Conservation (phyloP, 768 basidiomycete genomes). For the Collybiopsis luxurians region DNA sequence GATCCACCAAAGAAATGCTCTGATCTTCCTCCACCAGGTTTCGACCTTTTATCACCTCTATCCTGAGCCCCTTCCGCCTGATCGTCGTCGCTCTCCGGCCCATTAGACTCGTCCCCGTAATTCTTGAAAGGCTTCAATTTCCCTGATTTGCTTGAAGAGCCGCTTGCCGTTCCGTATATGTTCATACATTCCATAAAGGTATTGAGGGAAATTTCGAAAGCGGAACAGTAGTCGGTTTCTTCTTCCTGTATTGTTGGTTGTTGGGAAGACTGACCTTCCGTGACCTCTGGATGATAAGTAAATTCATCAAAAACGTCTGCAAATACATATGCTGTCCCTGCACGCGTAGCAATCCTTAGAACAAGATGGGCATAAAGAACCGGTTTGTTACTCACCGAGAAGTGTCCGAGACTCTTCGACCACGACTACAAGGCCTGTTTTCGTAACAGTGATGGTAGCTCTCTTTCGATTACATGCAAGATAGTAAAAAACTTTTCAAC, state of each 20-base stretch:
- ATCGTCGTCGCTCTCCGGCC: constrained; percentile 34
- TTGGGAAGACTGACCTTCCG: constrained; percentile 21
- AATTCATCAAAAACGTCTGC: constrained; percentile 79
- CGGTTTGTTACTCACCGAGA: constrained; percentile 50
- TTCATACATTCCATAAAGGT: constrained; percentile 89
- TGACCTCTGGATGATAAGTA: constrained; percentile 48
- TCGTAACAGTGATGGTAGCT: constrained; percentile 71
- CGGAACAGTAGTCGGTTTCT: constrained; percentile 27
- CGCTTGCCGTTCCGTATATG: constrained; percentile 83
- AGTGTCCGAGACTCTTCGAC: constrained; percentile 86
- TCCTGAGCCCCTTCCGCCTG: constrained; percentile 25
- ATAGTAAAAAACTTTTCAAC: neutral
- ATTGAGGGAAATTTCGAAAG: constrained; percentile 83
- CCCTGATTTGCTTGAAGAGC: constrained; percentile 25
- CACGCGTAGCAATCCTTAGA: neutral
- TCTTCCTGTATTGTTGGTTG: constrained; percentile 24
- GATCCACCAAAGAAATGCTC: constrained; percentile 55
- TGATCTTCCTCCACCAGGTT: constrained; percentile 29
- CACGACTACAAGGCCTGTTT: constrained; percentile 68
- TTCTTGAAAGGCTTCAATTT: constrained; percentile 50
- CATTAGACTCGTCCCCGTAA: constrained; percentile 44
- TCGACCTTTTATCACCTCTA: constrained; percentile 10
- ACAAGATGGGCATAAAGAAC: neutral
- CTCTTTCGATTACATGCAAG: constrained; percentile 41
- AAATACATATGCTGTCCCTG: constrained; percentile 85